These are phyloP conservation scores for Staphylotrichum longicolle DNA, from an alignment of 495 filamentous ascomycete species.

Conservation along the genomic window DNA sequence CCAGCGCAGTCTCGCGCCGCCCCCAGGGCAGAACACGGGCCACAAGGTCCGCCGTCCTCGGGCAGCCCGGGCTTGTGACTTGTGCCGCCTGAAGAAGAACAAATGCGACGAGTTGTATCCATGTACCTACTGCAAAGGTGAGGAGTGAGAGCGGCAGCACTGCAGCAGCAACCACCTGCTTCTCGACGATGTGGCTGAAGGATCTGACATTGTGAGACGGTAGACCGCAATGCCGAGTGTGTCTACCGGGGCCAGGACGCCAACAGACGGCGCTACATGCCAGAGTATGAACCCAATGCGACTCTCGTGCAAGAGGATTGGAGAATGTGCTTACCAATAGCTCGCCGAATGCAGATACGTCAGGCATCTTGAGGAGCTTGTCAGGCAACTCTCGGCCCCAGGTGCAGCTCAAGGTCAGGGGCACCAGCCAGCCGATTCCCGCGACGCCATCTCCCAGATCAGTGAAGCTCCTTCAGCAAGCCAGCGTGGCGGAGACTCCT, in stretches of 20 bases:
- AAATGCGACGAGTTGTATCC: constrained; percentile 3
- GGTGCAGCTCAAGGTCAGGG: not conserved
- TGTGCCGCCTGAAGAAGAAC: not conserved
- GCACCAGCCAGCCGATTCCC: too few relatives aligned
- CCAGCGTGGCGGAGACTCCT: not conserved
- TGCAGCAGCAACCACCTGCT: too few relatives aligned
- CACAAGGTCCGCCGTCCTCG: not conserved
- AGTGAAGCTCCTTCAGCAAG: not conserved
- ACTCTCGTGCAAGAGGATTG: not conserved
- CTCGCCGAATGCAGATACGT: not conserved
- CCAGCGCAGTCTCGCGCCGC: not conserved
- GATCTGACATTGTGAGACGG: too few relatives aligned
- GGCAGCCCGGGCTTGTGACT: not conserved
- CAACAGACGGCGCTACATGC: not conserved
- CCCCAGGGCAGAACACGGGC: not conserved
- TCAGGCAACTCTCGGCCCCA: not conserved
- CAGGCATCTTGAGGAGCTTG: not conserved
- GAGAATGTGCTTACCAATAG: too few relatives aligned
- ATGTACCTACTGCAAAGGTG: not conserved
- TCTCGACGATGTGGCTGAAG: too few relatives aligned
- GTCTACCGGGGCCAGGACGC: not conserved
- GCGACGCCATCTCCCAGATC: not conserved
- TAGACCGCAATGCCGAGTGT: not conserved
- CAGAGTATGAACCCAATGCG: not conserved
- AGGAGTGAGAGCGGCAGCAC: not conserved